Conservation (phyloP, 148 eudicot genomes). For the Camellia japonica region DNA sequence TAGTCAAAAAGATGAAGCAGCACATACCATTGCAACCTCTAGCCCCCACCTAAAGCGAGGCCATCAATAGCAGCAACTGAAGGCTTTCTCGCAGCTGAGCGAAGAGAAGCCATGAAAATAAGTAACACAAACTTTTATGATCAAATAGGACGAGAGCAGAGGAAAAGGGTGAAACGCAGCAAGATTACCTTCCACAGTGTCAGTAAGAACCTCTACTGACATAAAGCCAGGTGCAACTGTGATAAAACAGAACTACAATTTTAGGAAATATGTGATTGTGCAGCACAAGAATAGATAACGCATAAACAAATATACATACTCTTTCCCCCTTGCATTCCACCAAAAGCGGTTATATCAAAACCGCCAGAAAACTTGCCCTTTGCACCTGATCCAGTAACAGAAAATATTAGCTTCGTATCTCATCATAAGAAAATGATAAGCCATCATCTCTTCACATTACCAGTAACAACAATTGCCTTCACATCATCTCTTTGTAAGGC, state of each 20-base stretch:
- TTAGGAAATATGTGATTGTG: background rate
- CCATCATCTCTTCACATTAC: constrained; percentile 29
- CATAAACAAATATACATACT: constrained; percentile 32
- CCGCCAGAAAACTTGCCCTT: constrained; percentile 95
- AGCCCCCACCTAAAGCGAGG: constrained; percentile 93
- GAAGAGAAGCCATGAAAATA: constrained; percentile 6
- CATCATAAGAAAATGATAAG: constrained; percentile 7
- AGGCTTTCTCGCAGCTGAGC: constrained; percentile 79
- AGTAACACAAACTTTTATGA: background rate
- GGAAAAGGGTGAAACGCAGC: constrained; percentile 7
- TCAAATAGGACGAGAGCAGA: background rate
- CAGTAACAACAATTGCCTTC: constrained; percentile 94
- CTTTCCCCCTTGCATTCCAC: constrained; percentile 57
- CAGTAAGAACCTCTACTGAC: constrained; percentile 78
- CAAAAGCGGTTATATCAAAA: constrained; percentile 85
- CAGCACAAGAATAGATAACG: background rate
- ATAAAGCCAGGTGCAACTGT: constrained; percentile 66
- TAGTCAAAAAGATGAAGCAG: background rate
- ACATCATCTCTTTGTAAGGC: constrained; percentile 82
- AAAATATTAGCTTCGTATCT: constrained; percentile 13
- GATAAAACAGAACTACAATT: constrained; percentile 12
- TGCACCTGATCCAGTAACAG: constrained; percentile 54
- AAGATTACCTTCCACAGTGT: constrained; percentile 69
- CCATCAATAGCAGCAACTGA: constrained; percentile 97
- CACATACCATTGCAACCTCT: constrained; percentile 95